Conservation (phyloP, 2,329 filamentous ascomycete genomes). For the Trichothecium roseum region DNA sequence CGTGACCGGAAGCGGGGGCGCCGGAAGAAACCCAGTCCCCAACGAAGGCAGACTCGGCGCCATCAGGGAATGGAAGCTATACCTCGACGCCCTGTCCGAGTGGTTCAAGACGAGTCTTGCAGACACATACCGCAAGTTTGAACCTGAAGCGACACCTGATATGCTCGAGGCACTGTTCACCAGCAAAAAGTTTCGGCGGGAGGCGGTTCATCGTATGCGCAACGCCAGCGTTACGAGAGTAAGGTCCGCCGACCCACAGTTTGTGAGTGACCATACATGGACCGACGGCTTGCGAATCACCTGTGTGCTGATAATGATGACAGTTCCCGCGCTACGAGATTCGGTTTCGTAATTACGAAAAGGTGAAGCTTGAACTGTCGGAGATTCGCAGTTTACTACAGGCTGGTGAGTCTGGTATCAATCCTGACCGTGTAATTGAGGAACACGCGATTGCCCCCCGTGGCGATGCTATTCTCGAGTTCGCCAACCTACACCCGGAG, state of each 20-base stretch:
- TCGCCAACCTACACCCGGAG: constrained; percentile 29
- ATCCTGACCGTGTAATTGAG: constrained; percentile 24
- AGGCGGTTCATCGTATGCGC: constrained; percentile 34
- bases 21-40: neutral
- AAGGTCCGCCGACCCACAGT: constrained; percentile 31
- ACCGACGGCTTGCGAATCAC: neutral
- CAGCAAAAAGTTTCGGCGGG: constrained; percentile 29
- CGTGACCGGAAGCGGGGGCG: constrained; percentile 11
- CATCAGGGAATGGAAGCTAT: constrained; percentile 33
- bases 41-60: constrained; percentile 17
- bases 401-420: constrained; percentile 27
- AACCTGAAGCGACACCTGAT: constrained; percentile 29
- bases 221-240: constrained; percentile 31
- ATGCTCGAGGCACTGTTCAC: constrained; percentile 32
- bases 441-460: constrained; percentile 32
- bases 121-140: constrained; percentile 34
- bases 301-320: constrained; percentile 5
- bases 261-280: constrained; percentile 15
- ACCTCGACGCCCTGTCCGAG: constrained; percentile 29
- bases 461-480: constrained; percentile 42
- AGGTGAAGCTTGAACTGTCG: constrained; percentile 28
- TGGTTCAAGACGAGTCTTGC: constrained; percentile 29
- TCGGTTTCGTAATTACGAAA: constrained; percentile 36
- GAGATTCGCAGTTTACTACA: constrained; percentile 29
- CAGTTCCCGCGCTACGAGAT: constrained; percentile 34